Percentiles rank a stretch among this genome's conserved stretches.
Evolutionary conservation across 345 rosid genomes (phyloP).

Genomic region (Populus alba): DNA sequence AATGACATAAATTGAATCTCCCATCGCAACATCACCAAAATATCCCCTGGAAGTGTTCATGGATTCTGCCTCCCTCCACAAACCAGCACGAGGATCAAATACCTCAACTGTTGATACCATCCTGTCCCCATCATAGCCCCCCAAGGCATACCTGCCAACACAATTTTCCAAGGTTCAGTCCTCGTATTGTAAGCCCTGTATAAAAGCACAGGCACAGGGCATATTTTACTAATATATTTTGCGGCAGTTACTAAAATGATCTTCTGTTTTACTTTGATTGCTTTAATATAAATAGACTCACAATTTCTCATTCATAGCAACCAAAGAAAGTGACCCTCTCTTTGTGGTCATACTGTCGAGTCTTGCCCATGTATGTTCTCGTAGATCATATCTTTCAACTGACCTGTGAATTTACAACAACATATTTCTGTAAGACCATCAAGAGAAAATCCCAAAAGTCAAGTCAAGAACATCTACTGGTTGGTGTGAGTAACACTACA

Average conservation of each 20-base stretch:
- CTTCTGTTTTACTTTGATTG: background rate
- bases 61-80: constrained; percentile 30
- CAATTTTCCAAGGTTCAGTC: background rate
- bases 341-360: constrained; percentile 52
- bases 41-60: constrained; percentile 32
- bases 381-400: constrained; percentile 77
- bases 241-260: background rate
- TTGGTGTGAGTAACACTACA: no score
- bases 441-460: background rate
- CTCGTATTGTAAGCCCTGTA: background rate
- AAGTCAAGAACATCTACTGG: background rate
- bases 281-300: constrained; percentile 27
- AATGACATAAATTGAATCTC: constrained; percentile 29
- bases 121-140: constrained; percentile 34
- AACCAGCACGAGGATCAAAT: constrained; percentile 37
- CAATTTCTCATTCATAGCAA: constrained; percentile 66
- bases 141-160: constrained; percentile 37
- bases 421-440: background rate
- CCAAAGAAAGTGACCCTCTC: constrained; percentile 70
- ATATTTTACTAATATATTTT: background rate
- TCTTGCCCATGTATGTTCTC: constrained; percentile 70
- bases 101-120: constrained; percentile 37
- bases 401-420: constrained; percentile 41
- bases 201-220: no score
- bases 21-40: constrained; percentile 30